phyloP scores from a whole-genome alignment of 371 early-diverging fungal species.

The Actinomortierella ambigua region DNA sequence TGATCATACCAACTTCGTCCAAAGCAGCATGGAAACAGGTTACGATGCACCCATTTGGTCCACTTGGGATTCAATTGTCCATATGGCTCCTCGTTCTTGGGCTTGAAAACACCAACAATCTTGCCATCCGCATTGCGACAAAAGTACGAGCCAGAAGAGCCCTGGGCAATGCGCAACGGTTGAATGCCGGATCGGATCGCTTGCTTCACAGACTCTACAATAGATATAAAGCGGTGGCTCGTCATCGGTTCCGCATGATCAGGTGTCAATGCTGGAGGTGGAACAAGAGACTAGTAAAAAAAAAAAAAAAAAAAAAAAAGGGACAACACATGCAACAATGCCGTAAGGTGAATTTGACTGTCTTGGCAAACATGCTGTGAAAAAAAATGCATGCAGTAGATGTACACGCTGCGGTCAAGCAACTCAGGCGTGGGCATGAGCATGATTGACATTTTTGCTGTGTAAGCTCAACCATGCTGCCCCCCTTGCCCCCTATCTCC shows the following conservation, averaged over 20 bases:
- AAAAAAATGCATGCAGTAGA: too few species aligned
- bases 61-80: slow-evolving; percentile 91
- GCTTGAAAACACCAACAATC: slow-evolving; percentile 91
- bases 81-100: slow-evolving; percentile 95
- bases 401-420: too few species aligned
- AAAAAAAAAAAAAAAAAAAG: not conserved
- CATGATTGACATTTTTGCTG: too few species aligned
- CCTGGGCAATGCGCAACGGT: slow-evolving; percentile 74
- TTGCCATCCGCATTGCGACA: slow-evolving; percentile 72
- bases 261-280: slow-evolving; percentile 35
- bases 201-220: slow-evolving; percentile 70
- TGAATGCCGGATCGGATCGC: slow-evolving; percentile 75
- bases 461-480: too few species aligned
- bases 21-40: slow-evolving; percentile 88
- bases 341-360: too few species aligned
- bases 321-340: too few species aligned
- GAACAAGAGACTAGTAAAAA: slow-evolving; percentile 29
- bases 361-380: too few species aligned
- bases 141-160: slow-evolving; percentile 92
- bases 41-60: slow-evolving; percentile 93
- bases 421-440: too few species aligned
- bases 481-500: too few species aligned
- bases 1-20: slow-evolving; percentile 75
- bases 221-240: slow-evolving; percentile 55
- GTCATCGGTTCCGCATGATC: slow-evolving; percentile 53